These are phyloP conservation scores for Kluyveromyces siamensis DNA, from an alignment of 805 yeast genomes.

Conservation along the genomic window DNA sequence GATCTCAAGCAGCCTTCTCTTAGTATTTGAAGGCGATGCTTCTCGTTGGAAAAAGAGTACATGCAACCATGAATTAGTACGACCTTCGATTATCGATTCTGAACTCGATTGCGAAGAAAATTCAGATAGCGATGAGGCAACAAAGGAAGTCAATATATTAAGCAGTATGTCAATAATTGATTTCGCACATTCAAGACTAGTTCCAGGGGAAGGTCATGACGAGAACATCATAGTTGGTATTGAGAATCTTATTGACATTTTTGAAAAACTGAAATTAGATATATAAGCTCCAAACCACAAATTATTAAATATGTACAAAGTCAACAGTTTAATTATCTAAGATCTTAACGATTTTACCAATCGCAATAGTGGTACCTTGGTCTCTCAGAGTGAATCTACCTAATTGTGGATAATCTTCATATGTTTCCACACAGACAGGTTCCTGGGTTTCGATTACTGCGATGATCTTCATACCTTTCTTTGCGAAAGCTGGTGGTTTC, in stretches of 20 bases:
- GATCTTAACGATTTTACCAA: conserved; percentile 92
- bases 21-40: conserved; percentile 63
- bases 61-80: not conserved
- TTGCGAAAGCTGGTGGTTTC: conserved; percentile 97
- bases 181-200: conserved; percentile 75
- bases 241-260: conserved; percentile 43
- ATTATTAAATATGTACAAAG: not conserved
- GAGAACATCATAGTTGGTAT: conserved; percentile 64
- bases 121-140: conserved; percentile 17
- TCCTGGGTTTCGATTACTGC: conserved; percentile 79
- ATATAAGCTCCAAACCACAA: not conserved
- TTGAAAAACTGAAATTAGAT: conserved; percentile 23
- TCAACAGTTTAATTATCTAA: conserved; percentile 32
- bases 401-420: conserved; percentile 85
- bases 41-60: conserved; percentile 39
- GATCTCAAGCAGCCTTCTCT: conserved; percentile 62
- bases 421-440: conserved; percentile 91
- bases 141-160: conserved; percentile 26
- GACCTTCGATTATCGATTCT: not conserved
- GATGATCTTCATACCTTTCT: conserved; percentile 96
- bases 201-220: conserved; percentile 60
- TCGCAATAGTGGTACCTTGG: conserved; percentile 96
- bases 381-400: conserved; percentile 98
- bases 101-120: conserved; percentile 21
- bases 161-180: conserved; percentile 69